A percentile compares a stretch with the other conserved stretches of the same genome.
Conservation (phyloP, 2,329 filamentous ascomycete species). For the Aspergillus puulaauensis region DNA sequence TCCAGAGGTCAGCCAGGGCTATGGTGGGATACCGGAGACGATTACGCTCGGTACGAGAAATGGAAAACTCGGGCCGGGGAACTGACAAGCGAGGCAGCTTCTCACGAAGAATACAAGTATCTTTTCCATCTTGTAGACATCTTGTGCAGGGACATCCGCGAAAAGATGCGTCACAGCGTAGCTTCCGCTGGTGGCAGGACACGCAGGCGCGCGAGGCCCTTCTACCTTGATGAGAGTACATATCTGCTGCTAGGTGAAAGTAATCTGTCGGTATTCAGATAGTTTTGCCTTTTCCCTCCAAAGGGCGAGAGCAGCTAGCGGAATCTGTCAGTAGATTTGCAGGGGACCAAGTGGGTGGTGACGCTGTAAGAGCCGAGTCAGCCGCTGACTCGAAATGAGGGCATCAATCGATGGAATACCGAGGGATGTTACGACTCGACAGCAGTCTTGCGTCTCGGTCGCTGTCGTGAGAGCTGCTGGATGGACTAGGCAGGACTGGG, state of each 20-base stretch:
- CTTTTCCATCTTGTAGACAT: background rate
- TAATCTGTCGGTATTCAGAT: background rate
- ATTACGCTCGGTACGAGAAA: background rate
- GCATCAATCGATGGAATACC: background rate
- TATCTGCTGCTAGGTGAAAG: background rate
- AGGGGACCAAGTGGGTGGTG: background rate
- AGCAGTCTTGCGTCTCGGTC: background rate
- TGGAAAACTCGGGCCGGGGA: background rate
- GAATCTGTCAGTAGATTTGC: background rate
- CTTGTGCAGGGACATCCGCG: background rate
- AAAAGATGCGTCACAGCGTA: background rate
- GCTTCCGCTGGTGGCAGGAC: background rate
- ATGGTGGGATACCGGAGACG: background rate
- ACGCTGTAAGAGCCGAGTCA: background rate
- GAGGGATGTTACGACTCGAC: background rate
- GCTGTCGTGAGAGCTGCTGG: background rate
- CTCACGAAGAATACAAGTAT: constrained; percentile 1
- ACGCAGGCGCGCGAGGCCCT: background rate
- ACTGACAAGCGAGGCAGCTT: constrained; percentile 6
- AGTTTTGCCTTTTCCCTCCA: background rate
- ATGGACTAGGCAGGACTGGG: background rate
- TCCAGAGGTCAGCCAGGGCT: background rate
- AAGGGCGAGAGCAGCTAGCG: background rate
- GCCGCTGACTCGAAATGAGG: background rate
- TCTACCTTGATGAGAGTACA: background rate